These are phyloP conservation scores for Selenicereus undatus DNA, from an alignment of 148 eudicot genomes.

Conservation along the genomic window DNA sequence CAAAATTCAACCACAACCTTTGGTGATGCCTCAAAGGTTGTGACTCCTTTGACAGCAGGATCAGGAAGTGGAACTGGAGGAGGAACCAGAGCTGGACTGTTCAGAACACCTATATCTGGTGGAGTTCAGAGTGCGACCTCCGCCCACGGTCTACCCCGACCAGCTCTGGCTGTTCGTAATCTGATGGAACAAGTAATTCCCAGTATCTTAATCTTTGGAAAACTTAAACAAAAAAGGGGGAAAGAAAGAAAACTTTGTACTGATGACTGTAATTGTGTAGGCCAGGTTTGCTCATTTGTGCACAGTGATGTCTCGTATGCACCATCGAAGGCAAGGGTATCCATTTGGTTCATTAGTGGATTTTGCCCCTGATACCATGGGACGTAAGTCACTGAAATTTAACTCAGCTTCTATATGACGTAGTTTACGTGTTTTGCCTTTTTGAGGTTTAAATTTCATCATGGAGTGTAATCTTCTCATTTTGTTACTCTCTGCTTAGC, in stretches of 20 bases:
- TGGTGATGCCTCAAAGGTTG: constrained; percentile 25
- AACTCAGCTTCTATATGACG: background rate
- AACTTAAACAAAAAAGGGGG: background rate
- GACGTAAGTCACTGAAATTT: constrained; percentile 64
- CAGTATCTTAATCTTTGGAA: background rate
- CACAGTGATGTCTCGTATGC: constrained; percentile 97
- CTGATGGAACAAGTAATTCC: constrained; percentile 84
- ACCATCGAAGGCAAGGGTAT: constrained; percentile 93
- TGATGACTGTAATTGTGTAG: constrained; percentile 32
- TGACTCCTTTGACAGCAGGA: constrained; percentile 28
- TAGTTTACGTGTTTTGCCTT: background rate
- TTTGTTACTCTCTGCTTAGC: too few species aligned
- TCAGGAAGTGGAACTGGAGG: constrained; percentile 36
- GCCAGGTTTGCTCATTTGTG: constrained; percentile 97
- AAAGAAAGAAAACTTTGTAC: background rate
- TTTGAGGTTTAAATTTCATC: background rate
- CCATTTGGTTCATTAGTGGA: constrained; percentile 98
- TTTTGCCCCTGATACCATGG: constrained; percentile 93
- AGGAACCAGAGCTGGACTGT: constrained; percentile 79
- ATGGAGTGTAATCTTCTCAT: too few species aligned
- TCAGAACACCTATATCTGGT: constrained; percentile 96
- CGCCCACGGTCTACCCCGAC: constrained; percentile 89
- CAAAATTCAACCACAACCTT: constrained; percentile 29
- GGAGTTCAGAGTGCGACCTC: constrained; percentile 99
- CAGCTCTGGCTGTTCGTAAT: constrained; percentile 96